phyloP scores from a whole-genome alignment of 208 protist genomes.

The Crithidia expoeki region DNA sequence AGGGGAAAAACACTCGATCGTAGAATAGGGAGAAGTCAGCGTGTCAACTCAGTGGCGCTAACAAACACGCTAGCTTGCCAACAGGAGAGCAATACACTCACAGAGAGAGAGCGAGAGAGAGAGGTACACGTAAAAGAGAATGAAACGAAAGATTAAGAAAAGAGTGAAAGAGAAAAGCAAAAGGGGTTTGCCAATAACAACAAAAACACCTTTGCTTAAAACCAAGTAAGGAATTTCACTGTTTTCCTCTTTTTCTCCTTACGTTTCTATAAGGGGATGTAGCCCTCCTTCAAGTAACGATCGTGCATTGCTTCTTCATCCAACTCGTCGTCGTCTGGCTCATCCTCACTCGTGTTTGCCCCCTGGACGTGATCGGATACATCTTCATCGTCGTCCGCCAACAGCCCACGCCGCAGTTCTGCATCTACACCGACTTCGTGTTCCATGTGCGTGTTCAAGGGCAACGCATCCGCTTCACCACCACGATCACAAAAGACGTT shows the following conservation, averaged over 20 bases:
- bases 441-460: neutral
- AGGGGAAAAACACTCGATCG: too few relatives aligned
- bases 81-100: too few relatives aligned
- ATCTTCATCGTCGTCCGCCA: constrained; percentile 21
- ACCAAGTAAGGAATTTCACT: neutral
- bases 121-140: too few relatives aligned
- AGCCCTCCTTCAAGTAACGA: constrained; percentile 34
- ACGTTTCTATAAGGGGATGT: constrained; percentile 21
- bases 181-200: too few relatives aligned
- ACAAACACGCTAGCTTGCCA: too few relatives aligned
- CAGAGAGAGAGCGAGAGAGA: too few relatives aligned
- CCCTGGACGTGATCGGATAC: neutral
- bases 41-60: too few relatives aligned
- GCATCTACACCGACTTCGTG: constrained; percentile 21
- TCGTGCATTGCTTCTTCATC: constrained; percentile 20
- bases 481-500: neutral
- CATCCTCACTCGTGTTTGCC: constrained; percentile 1
- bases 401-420: constrained; percentile 22
- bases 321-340: constrained; percentile 8
- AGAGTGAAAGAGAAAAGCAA: constrained; percentile 3
- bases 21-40: too few relatives aligned
- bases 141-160: neutral
- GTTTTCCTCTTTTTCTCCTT: neutral
- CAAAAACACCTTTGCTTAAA: neutral
- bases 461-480: neutral